Base-by-base conservation (phyloP, 495 filamentous ascomycete genomes). In the Xanthoparmelia taractica region DNA sequence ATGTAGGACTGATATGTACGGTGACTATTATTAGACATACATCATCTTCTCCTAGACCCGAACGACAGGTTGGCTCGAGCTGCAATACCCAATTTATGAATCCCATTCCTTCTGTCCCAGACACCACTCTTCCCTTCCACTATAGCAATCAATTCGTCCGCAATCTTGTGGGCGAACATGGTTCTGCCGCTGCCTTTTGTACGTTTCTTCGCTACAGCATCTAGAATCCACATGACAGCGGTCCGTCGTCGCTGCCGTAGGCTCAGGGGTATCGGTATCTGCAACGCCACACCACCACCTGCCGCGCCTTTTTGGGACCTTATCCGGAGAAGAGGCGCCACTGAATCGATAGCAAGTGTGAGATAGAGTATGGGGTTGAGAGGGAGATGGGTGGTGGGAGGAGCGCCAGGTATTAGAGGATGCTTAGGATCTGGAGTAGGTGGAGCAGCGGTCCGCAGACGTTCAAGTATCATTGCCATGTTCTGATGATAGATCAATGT, bases 291-390 rank as follows among this genome's bases (percentile, higher is more conserved):
- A 73, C 94, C 94, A 76, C 94, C 94, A 75, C 92, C 91, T 1
- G 87, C 89, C 40, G 89, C 81, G 67, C 90, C 91, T 73, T 85
- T 88, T 70, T 87, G 81, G 38, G 79, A 78, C 29, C 84, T 82
- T 69, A 97, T 84, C 36, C 87, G 87, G 69, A 97, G 75, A 29
- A 98, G 79, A 27, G 94, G 94, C 17, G 91, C 90, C n/a, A 97
- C 87, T 15, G 91, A 96, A 80, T 98, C 94, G 71, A 98, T 87
- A n/a, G 93, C 91, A 43, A 93, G 76, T 0, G 85, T 89, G 45
- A 96, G 84, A 75, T 92, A 92, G 52, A 84, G 78, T 37, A 92
- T 77, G 13, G 92, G 87, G 76, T 95, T 83, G 25, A 89, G 79
- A 11, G 90, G 88, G 37, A 96, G 83, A 58, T 92, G 86, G 12